A percentile compares a stretch with the other conserved stretches of the same genome.
These are phyloP conservation scores for Gnomoniopsis sp. DNA, from an alignment of 2,329 filamentous ascomycete genomes.

Conservation along the genomic window DNA sequence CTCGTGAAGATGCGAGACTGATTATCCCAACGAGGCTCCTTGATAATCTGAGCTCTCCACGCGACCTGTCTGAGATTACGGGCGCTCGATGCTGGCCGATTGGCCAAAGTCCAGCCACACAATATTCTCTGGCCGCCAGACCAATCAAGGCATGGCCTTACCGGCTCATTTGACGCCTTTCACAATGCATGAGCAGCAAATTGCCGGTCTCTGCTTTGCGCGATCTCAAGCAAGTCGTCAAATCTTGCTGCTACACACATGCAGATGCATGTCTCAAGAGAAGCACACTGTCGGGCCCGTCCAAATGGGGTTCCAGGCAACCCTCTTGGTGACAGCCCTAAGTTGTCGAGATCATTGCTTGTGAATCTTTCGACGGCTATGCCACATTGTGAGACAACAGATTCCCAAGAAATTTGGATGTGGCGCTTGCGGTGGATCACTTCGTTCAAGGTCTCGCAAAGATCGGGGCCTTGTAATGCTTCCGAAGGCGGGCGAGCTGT, in stretches of 20 bases:
- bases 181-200: constrained; percentile 4
- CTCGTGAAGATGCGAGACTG: neutral
- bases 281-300: constrained; percentile 11
- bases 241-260: constrained; percentile 18
- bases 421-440: constrained; percentile 13
- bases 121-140: neutral
- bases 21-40: neutral
- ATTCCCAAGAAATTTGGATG: constrained; percentile 11
- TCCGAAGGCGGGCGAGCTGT: neutral
- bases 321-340: neutral
- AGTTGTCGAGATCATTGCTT: neutral
- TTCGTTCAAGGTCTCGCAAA: constrained; percentile 6
- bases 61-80: constrained; percentile 1
- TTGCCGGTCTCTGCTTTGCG: constrained; percentile 9
- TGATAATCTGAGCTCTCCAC: neutral
- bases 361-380: neutral
- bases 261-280: constrained; percentile 17
- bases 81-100: neutral
- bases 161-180: constrained; percentile 5
- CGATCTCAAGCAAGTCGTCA: constrained; percentile 13
- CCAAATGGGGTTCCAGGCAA: constrained; percentile 5
- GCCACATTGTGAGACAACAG: constrained; percentile 9
- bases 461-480: neutral
- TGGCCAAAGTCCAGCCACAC: neutral
- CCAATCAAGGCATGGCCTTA: neutral